These are phyloP conservation scores for Shiraia sp. DNA, from an alignment of 2,329 filamentous ascomycete species.

Conservation along the genomic window DNA sequence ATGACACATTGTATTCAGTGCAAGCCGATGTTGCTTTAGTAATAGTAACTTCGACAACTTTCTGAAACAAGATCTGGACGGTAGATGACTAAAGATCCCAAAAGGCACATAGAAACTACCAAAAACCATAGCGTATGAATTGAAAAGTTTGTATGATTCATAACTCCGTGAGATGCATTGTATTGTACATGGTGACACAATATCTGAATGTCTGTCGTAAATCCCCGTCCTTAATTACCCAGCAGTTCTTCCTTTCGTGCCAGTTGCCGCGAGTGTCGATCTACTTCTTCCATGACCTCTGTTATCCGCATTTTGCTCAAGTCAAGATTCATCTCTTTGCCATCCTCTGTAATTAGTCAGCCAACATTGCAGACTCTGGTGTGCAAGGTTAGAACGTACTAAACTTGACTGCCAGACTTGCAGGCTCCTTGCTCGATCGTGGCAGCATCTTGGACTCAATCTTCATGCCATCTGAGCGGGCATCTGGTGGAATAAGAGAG, in stretches of 20 bases:
- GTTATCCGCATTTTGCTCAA: constrained; percentile 81
- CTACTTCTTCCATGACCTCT: constrained; percentile 84
- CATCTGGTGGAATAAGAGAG: constrained; percentile 78
- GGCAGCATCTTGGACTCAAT: constrained; percentile 79
- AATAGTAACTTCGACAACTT: too few species aligned
- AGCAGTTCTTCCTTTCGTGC: constrained; percentile 81
- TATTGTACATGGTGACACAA: constrained; percentile 10
- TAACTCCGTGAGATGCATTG: constrained; percentile 34
- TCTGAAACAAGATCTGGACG: too few species aligned
- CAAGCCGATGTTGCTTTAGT: too few species aligned
- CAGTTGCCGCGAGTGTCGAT: constrained; percentile 82
- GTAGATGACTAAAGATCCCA: too few species aligned
- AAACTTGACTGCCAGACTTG: constrained; percentile 78
- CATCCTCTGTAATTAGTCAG: constrained; percentile 69
- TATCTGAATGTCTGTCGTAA: constrained; percentile 6
- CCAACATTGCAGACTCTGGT: neutral
- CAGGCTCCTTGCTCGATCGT: constrained; percentile 68
- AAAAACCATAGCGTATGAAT: constrained; percentile 8
- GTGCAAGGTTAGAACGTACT: constrained; percentile 58
- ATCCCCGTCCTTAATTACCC: constrained; percentile 41
- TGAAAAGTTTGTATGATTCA: too few species aligned
- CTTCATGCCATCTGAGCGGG: constrained; percentile 72
- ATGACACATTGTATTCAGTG: too few species aligned
- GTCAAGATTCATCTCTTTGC: constrained; percentile 84
- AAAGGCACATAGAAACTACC: constrained; percentile 2